phyloP scores from a whole-genome alignment of 495 filamentous ascomycete genomes.

The Chaetomium tenue region DNA sequence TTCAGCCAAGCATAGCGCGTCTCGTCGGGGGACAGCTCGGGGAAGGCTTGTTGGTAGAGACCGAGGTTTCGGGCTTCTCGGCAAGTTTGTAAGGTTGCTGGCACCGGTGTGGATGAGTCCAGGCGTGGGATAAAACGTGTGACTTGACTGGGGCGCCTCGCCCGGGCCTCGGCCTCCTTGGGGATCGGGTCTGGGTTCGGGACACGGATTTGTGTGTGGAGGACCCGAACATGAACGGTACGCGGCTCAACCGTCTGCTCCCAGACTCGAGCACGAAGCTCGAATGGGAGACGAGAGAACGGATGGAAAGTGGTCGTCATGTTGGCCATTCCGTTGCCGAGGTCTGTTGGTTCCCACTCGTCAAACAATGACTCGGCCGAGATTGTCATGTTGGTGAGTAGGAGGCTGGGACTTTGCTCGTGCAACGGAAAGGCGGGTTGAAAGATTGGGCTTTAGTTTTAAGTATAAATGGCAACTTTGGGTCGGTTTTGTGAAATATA shows the following conservation, averaged over 20 bases:
- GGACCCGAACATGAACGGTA: background rate
- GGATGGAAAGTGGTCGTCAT: constrained; percentile 4
- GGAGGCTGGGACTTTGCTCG: too few species aligned
- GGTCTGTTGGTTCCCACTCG: too few species aligned
- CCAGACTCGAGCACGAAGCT: background rate
- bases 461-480: too few species aligned
- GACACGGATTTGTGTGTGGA: background rate
- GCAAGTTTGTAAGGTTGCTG: background rate
- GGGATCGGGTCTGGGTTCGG: too few species aligned
- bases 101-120: background rate
- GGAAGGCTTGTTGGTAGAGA: background rate
- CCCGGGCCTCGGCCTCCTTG: too few species aligned
- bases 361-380: too few species aligned
- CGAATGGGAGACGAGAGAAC: background rate
- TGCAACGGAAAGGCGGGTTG: too few species aligned
- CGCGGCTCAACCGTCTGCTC: background rate
- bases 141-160: too few species aligned
- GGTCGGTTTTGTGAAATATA: too few species aligned
- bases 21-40: background rate
- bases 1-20: background rate
- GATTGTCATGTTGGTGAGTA: too few species aligned
- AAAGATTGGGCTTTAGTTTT: too few species aligned
- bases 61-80: background rate
- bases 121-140: background rate
- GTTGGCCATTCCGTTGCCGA: background rate